phyloP scores from a whole-genome alignment of 495 filamentous ascomycete genomes.

The Penicillium chermesinum region DNA sequence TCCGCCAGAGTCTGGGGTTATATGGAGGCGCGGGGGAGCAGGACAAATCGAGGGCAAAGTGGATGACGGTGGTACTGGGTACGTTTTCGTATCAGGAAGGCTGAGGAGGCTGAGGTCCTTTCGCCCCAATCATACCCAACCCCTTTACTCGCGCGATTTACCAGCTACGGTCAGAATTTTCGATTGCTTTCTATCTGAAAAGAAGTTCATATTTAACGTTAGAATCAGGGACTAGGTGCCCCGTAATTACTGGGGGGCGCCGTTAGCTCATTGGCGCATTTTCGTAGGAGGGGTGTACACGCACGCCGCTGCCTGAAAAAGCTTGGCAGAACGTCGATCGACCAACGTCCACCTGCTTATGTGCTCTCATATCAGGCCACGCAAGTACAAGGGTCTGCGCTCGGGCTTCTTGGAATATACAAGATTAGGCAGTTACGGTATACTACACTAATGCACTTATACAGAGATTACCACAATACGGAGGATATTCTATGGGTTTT shows the following conservation, averaged over 20 bases:
- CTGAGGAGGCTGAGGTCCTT: not conserved
- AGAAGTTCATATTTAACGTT: not conserved
- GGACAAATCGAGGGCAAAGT: constrained; percentile 11
- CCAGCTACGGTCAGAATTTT: not conserved
- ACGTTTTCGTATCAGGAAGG: no score
- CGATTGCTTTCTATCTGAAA: constrained; percentile 2
- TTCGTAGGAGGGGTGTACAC: constrained; percentile 4
- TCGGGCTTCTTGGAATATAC: not conserved
- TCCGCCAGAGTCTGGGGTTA: constrained; percentile 1
- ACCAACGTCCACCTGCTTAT: no score
- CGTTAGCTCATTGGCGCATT: not conserved
- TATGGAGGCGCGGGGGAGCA: constrained; percentile 5
- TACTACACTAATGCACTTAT: not conserved
- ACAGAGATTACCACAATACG: not conserved
- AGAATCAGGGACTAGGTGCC: not conserved
- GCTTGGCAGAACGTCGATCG: constrained; percentile 17
- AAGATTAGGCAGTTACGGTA: not conserved
- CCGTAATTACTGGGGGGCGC: not conserved
- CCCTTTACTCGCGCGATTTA: not conserved
- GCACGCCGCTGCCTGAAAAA: constrained; percentile 20
- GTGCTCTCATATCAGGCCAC: not conserved
- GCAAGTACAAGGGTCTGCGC: not conserved
- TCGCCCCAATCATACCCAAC: not conserved
- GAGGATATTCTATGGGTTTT: not conserved
- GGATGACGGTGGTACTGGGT: constrained; percentile 15